Evolutionary conservation across 192 early-diverging fungal genomes (phyloP), one percentile per base, ranked within the genome.

Genomic region (Coemansia sp.): DNA sequence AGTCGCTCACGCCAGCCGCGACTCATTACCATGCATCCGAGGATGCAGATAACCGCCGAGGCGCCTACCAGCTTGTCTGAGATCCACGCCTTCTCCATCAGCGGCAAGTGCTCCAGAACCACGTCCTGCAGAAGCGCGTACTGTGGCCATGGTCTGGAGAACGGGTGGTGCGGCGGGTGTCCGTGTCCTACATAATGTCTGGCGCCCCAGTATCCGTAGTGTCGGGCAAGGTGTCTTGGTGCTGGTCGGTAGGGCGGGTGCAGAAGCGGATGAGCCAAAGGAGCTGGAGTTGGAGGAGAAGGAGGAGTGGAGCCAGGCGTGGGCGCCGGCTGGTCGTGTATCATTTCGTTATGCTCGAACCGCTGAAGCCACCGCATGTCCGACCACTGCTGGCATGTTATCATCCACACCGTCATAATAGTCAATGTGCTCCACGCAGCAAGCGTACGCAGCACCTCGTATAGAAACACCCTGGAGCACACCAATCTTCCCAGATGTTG

Each of bases 331-430:
- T 62, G 59, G 49, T 40, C 37, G 3, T 22, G 41, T 41, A 7
- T 12, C 13, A 9, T 36, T 5, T 62, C 21, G 52, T 42, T 18
- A 37, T 52, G 51, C 15, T 62, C 60, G 16, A 22, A 48, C 40
- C 51, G 49, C 21, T 36, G 61, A 1, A 55, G 36, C 76, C 80
- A 82, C 19, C 80, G 80, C 68, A 74, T 74, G 48, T 82, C 80
- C 2, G 80, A 82, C 76, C 74, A 77, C 59, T 63, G 71, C 47
- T 82, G 80, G 62, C 68, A 71, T n/a, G 77, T 12, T 45, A 46
- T 52, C 80, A 82, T 82, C 74, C 71, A 77, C 16, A 72, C 45
- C 5, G 67, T 67, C 3, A 82, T 66, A 3, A 57, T 45, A 15
- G 54, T 43, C 21, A 82, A 48, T n/a, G 58, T 37, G 1, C 10